A percentile compares a stretch with the other conserved stretches of the same genome.
Evolutionary conservation across 2,329 filamentous ascomycete genomes (phyloP).

Genomic region (Verticillium klebahnii): DNA sequence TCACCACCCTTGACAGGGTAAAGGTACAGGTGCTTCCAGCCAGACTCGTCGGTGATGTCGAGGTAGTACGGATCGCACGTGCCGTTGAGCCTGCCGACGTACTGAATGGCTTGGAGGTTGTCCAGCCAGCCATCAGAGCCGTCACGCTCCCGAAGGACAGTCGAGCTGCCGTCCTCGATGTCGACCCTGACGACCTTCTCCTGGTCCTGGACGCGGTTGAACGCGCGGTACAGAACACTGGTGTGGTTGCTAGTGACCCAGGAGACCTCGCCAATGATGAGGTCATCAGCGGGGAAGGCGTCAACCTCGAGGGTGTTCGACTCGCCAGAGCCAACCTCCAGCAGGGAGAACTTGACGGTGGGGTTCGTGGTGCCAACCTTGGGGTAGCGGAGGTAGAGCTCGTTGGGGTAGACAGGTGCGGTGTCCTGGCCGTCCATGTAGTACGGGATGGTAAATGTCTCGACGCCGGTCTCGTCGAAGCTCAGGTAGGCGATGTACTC

Average conservation of each 20-base stretch:
- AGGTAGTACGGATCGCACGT: slow-evolving; percentile 49
- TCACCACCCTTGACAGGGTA: slow-evolving; percentile 53
- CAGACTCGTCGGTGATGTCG: slow-evolving; percentile 61
- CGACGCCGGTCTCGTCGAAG: slow-evolving; percentile 75
- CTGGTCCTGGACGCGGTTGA: slow-evolving; percentile 63
- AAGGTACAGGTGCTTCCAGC: slow-evolving; percentile 63
- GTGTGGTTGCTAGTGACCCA: slow-evolving; percentile 61
- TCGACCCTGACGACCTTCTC: slow-evolving; percentile 60
- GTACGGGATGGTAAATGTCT: slow-evolving; percentile 61
- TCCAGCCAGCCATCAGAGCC: slow-evolving; percentile 60
- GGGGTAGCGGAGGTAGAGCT: slow-evolving; percentile 62
- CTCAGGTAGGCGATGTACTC: slow-evolving; percentile 86
- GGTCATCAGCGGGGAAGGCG: slow-evolving; percentile 54
- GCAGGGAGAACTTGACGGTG: slow-evolving; percentile 54
- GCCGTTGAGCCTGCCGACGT: slow-evolving; percentile 41
- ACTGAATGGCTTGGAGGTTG: slow-evolving; percentile 51
- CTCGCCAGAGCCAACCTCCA: slow-evolving; percentile 45
- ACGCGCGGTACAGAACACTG: slow-evolving; percentile 60
- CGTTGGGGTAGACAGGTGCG: slow-evolving; percentile 56
- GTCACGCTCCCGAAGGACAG: slow-evolving; percentile 50
- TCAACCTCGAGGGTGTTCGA: slow-evolving; percentile 44
- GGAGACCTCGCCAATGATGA: slow-evolving; percentile 62
- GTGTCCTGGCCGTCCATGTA: slow-evolving; percentile 56
- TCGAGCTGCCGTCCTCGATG: slow-evolving; percentile 38
- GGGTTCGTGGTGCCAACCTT: slow-evolving; percentile 67